Base-by-base conservation (phyloP, 1,284 basidiomycete species). In the Papiliotrema laurentii region DNA sequence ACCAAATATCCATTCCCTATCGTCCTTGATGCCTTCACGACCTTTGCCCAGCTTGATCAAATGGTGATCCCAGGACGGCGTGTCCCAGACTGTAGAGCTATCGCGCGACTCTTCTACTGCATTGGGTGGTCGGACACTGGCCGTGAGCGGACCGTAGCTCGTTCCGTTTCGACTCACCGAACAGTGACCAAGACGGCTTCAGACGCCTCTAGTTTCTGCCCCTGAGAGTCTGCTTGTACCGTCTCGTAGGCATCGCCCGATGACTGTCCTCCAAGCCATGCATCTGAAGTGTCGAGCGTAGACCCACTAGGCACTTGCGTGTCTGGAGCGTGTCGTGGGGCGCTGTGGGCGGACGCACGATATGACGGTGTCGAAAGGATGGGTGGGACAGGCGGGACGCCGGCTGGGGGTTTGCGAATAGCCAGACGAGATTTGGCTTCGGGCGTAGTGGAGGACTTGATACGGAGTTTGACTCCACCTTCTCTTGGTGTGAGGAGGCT, bases 141-240 rank as follows among this genome's bases (percentile, higher is more conserved):
- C 19, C 31, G 30, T 38, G 45, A 25, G 16, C 25, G 10, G 16
- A 27, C 30, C 14, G 6, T 11, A n/a, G 34, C 14, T 18, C 6
- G 24, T 39, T 7, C n/a, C 16, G 2, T 16, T 19, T 21, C 19
- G 10, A 60, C 78, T 49, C 55, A 89, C 87, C 89, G 78, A 55
- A 93, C 80, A 22, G 89, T 89, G 13, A 93, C 89, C 64, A 90
- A 81, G 24, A 92, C 89, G 60, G 90, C 89, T 67, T 92, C 89
- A 16, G 59, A 61, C 43, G 59, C 58, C 2, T 54, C 65, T 30
- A 60, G 37, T 30, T 37, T 36, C 19, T 56, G 58, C 39, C 50
- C 51, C 30, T 55, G 55, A 43, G 49, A 56, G 13, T 54, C 56
- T n/a, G 51, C 58, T 18, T 37, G 45, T 19, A 49, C 21, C 16